Evolutionary conservation across 495 filamentous ascomycete species (phyloP).

Genomic region (Penicillium malachiteum): DNA sequence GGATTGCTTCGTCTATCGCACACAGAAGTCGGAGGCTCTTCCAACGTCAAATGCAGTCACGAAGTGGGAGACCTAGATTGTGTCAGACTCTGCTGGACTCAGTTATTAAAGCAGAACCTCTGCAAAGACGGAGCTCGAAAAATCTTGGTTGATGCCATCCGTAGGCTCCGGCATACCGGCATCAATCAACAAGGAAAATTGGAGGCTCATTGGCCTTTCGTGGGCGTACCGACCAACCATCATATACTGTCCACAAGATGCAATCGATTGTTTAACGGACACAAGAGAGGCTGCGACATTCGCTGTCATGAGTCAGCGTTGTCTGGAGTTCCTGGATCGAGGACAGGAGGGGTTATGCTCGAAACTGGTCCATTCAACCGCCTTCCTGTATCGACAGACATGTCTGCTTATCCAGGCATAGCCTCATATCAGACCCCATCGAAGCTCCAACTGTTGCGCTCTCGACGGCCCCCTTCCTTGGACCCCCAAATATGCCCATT

Average conservation of each 20-base stretch:
- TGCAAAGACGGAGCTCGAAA: neutral
- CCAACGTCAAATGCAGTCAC: neutral
- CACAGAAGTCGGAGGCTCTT: neutral
- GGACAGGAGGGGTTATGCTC: neutral
- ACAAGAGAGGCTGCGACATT: neutral
- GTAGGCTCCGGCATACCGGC: constrained; percentile 5
- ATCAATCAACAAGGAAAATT: constrained; percentile 6
- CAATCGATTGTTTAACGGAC: neutral
- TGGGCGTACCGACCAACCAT: constrained; percentile 1
- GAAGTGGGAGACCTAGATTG: neutral
- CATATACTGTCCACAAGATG: constrained; percentile 5
- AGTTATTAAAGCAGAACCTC: neutral
- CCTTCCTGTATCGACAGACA: neutral
- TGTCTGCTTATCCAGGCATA: neutral
- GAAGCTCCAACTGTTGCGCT: neutral
- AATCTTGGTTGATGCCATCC: neutral
- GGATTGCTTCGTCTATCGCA: neutral
- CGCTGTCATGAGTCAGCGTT: neutral
- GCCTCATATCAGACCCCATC: neutral
- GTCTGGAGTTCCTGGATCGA: neutral
- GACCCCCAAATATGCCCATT: neutral
- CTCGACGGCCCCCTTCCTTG: neutral
- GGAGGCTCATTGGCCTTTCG: constrained; percentile 9
- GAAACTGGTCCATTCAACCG: neutral
- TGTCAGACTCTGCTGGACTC: neutral